Base-by-base conservation (phyloP, 768 basidiomycete genomes). In the Lyophyllum decastes region DNA sequence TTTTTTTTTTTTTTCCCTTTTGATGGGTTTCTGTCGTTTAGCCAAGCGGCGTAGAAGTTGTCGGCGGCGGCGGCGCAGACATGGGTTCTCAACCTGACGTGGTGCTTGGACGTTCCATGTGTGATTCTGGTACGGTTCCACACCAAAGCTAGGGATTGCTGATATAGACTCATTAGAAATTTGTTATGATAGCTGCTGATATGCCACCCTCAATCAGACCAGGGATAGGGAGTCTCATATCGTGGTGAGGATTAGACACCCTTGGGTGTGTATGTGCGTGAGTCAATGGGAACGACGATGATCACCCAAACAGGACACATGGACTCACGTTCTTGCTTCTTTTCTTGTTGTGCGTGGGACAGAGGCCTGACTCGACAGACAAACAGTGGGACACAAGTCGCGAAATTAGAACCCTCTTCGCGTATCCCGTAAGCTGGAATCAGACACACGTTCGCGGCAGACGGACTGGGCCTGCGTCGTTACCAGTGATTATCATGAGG, bases 291-390 rank as follows among this genome's bases (percentile, higher is more conserved):
- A 55, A 55, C 34, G 11, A 49, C 44, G 40, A 50, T 44, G 40
- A 50, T 40, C 41, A 49, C 40, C 33, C 24, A 46, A 25, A 14
- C 17, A 10, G 34, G 30, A 41, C 40, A 16, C 40, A 41, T 41
- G 22, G 45, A 54, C 54, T 57, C 55, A 57, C 49, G 40, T 41
- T 41, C 40, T 41, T 43, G 55, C 48, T 56, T 56, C 55, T 50
- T 44, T 24, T 26, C 40, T 50, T 17, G 34, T 49, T 40, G 24
- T 48, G 19, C 48, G 54, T 55, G 55, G 40, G 55, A 56, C 49
- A 57, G 49, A 22, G 11, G 19, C 48, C 24, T 48, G 33, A 40
- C 35, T 34, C 34, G 46, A 27, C 14, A 45, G 44, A 21, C 21
- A n/a, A 46, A 12, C 24, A 25, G 21, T 45, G 44, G 44, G 44